These are phyloP conservation scores for Thermomucor indicae-seudaticae DNA, from an alignment of 371 early-diverging fungal genomes.

Conservation along the genomic window DNA sequence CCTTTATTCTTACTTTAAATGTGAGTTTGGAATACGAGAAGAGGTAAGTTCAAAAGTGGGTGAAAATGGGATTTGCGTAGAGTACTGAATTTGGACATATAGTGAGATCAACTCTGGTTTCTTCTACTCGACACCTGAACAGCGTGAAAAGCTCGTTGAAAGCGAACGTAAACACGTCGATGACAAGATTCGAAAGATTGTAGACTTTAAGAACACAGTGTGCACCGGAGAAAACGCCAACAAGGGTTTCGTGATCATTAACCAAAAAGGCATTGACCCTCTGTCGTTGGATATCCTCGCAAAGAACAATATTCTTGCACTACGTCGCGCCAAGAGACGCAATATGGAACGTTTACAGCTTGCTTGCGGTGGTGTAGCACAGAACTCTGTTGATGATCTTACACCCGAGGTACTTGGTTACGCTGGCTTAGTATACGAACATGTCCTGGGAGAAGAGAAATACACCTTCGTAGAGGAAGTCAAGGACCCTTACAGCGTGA, in stretches of 20 bases:
- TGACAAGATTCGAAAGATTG: slow-evolving; percentile 89
- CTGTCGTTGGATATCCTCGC: slow-evolving; percentile 97
- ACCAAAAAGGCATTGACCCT: slow-evolving; percentile 99
- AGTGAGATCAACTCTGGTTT: slow-evolving; percentile 99
- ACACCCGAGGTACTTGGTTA: slow-evolving; percentile 86
- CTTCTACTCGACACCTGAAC: slow-evolving; percentile 97
- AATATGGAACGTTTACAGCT: slow-evolving; percentile 99
- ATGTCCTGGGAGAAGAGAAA: slow-evolving; percentile 98
- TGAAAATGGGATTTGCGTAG: neutral
- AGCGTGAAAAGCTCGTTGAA: slow-evolving; percentile 98
- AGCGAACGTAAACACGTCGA: slow-evolving; percentile 97
- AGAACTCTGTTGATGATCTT: slow-evolving; percentile 97
- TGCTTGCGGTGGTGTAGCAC: slow-evolving; percentile 96
- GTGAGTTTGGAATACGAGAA: slow-evolving; percentile 99
- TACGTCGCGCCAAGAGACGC: slow-evolving; percentile 99
- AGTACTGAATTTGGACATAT: neutral
- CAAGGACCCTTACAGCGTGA: slow-evolving; percentile 90
- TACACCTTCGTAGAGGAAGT: slow-evolving; percentile 99
- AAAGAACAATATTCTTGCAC: slow-evolving; percentile 96
- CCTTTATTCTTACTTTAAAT: slow-evolving; percentile 94
- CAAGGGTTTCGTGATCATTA: slow-evolving; percentile 95
- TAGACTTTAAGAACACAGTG: slow-evolving; percentile 94
- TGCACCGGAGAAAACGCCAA: slow-evolving; percentile 73
- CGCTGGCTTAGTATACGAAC: slow-evolving; percentile 96
- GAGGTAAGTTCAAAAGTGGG: slow-evolving; percentile 34